These are phyloP conservation scores for Apiospora rasikravindrae DNA, from an alignment of 2,329 filamentous ascomycete species.

Conservation along the genomic window DNA sequence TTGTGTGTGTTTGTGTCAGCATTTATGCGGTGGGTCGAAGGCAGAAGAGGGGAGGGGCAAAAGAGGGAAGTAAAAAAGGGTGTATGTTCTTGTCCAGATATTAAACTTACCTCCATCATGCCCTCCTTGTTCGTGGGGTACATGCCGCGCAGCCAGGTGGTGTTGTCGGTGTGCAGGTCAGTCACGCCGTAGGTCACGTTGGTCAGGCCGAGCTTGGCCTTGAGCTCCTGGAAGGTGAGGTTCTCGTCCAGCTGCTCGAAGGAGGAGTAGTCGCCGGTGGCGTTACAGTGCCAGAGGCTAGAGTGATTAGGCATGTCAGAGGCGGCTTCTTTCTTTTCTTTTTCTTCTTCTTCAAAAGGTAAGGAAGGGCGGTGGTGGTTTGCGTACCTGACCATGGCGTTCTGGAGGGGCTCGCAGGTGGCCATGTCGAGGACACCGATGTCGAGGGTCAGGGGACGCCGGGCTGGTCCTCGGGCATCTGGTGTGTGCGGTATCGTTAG, in stretches of 20 bases:
- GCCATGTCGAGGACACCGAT: slow-evolving; percentile 22
- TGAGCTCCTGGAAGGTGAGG: neutral
- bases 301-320: neutral
- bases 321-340: too few species aligned
- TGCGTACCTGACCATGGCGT: slow-evolving; percentile 9
- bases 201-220: neutral
- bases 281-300: slow-evolving; percentile 24
- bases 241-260: neutral
- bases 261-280: slow-evolving; percentile 17
- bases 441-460: slow-evolving; percentile 23
- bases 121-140: slow-evolving; percentile 4
- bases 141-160: slow-evolving; percentile 6
- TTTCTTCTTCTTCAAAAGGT: too few species aligned
- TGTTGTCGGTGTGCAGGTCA: slow-evolving; percentile 2
- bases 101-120: neutral
- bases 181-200: slow-evolving; percentile 12
- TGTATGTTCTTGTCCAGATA: too few species aligned
- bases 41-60: too few species aligned
- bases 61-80: too few species aligned
- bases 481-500: neutral
- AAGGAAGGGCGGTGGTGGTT: neutral
- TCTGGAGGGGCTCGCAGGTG: slow-evolving; percentile 24
- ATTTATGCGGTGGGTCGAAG: neutral
- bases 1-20: neutral
- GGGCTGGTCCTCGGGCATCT: slow-evolving; percentile 20